These are phyloP conservation scores for Isoetes engelmannii DNA, from an alignment of 83 land plant species.

Conservation along the genomic window DNA sequence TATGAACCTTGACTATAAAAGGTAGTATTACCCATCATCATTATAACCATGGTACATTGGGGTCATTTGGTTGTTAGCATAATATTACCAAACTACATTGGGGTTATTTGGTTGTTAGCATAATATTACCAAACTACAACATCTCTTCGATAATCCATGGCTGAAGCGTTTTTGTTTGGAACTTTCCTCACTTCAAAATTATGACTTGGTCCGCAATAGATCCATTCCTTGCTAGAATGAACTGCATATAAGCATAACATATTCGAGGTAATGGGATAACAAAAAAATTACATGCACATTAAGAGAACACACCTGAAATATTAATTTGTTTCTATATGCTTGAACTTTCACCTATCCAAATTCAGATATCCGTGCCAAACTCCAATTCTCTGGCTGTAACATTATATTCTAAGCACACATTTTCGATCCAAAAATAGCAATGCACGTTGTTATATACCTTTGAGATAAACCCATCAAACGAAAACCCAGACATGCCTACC, in stretches of 20 bases:
- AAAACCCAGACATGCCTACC: slow-evolving; percentile 67
- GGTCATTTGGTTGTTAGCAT: too few relatives aligned
- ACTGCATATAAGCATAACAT: not conserved
- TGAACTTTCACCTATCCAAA: slow-evolving; percentile 46
- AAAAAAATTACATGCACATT: not conserved
- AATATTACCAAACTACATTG: too few relatives aligned
- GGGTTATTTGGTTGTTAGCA: too few relatives aligned
- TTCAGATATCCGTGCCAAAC: slow-evolving; percentile 44
- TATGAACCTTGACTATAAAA: too few relatives aligned
- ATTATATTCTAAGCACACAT: slow-evolving; percentile 27
- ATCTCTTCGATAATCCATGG: not conserved
- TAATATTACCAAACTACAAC: too few relatives aligned
- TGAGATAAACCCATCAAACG: slow-evolving; percentile 31
- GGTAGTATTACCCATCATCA: too few relatives aligned
- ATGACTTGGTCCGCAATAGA: not conserved
- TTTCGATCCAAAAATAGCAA: not conserved
- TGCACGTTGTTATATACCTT: slow-evolving; percentile 20
- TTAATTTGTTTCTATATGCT: slow-evolving; percentile 33
- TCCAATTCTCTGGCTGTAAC: slow-evolving; percentile 25
- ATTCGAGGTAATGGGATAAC: not conserved
- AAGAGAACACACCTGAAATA: slow-evolving; percentile 33
- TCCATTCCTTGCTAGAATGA: not conserved
- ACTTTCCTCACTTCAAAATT: not conserved
- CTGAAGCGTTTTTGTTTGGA: not conserved
- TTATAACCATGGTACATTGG: too few relatives aligned